These are phyloP conservation scores for Schwanniomyces yamadae DNA, from an alignment of 805 yeast genomes.

Conservation along the genomic window DNA sequence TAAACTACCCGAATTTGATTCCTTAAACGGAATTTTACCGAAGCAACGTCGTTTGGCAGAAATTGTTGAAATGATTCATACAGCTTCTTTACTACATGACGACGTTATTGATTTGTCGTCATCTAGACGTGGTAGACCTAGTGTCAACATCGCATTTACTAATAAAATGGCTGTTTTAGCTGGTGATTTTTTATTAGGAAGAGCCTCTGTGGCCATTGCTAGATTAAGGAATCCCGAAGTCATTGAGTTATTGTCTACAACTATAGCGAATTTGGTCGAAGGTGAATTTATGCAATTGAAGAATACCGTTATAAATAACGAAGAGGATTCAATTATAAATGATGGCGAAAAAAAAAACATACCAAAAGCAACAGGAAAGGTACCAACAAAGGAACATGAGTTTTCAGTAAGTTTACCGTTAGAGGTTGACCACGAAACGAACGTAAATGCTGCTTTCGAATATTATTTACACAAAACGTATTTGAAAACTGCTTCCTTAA, in stretches of 20 bases:
- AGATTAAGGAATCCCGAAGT: constrained; percentile 95
- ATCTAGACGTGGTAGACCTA: constrained; percentile 83
- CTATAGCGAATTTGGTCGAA: constrained; percentile 95
- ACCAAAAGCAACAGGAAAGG: constrained; percentile 62
- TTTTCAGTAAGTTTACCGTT: constrained; percentile 43
- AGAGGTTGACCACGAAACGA: constrained; percentile 56
- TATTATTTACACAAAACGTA: constrained; percentile 94
- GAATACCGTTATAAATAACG: constrained; percentile 68
- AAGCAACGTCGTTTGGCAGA: constrained; percentile 95
- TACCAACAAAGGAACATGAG: constrained; percentile 60
- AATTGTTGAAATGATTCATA: constrained; percentile 97
- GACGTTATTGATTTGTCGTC: constrained; percentile 93
- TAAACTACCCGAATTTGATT: constrained; percentile 56
- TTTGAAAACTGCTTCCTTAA: constrained; percentile 88
- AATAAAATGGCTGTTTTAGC: constrained; percentile 97
- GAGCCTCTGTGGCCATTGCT: constrained; percentile 95
- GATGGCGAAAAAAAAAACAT: constrained; percentile 44
- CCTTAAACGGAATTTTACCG: constrained; percentile 78
- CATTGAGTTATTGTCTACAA: constrained; percentile 89
- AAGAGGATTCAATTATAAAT: constrained; percentile 48
- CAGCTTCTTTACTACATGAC: constrained; percentile 92
- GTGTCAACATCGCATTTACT: constrained; percentile 90
- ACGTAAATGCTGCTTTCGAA: constrained; percentile 88
- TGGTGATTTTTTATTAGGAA: constrained; percentile 91
- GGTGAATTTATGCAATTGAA: constrained; percentile 99